These are phyloP conservation scores for Candida albicans DNA, from an alignment of 1,139 yeast genomes.

Conservation along the genomic window DNA sequence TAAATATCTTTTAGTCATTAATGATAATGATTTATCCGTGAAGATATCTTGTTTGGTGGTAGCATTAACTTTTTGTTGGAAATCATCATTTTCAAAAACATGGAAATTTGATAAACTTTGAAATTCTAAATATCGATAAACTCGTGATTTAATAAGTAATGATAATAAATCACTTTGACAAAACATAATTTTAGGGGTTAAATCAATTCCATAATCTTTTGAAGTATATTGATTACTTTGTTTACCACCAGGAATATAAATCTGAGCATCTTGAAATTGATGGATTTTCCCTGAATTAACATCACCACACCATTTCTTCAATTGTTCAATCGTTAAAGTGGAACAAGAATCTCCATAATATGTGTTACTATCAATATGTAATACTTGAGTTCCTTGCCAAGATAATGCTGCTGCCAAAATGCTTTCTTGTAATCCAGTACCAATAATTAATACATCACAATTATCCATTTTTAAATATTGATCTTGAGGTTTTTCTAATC, in stretches of 20 bases:
- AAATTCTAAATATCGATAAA: conserved; percentile 88
- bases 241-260: conserved; percentile 67
- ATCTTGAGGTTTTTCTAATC: conserved; percentile 65
- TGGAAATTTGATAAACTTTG: conserved; percentile 87
- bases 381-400: conserved; percentile 92
- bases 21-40: conserved; percentile 77
- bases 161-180: conserved; percentile 84
- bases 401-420: conserved; percentile 91
- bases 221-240: conserved; percentile 51
- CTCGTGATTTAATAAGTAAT: conserved; percentile 77
- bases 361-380: conserved; percentile 80
- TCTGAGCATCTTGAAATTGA: conserved; percentile 58
- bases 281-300: conserved; percentile 55
- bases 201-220: conserved; percentile 81
- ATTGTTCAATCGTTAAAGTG: conserved; percentile 81
- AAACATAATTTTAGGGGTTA: conserved; percentile 85
- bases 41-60: conserved; percentile 82
- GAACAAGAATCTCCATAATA: conserved; percentile 90
- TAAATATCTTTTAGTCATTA: conserved; percentile 75
- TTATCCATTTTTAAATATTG: conserved; percentile 52
- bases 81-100: conserved; percentile 85
- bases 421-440: conserved; percentile 89
- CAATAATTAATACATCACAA: conserved; percentile 86
- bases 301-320: conserved; percentile 74
- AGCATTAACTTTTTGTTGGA: conserved; percentile 72